These are phyloP conservation scores for Psilocybe cyanescens DNA, from an alignment of 768 basidiomycete species.

Conservation along the genomic window DNA sequence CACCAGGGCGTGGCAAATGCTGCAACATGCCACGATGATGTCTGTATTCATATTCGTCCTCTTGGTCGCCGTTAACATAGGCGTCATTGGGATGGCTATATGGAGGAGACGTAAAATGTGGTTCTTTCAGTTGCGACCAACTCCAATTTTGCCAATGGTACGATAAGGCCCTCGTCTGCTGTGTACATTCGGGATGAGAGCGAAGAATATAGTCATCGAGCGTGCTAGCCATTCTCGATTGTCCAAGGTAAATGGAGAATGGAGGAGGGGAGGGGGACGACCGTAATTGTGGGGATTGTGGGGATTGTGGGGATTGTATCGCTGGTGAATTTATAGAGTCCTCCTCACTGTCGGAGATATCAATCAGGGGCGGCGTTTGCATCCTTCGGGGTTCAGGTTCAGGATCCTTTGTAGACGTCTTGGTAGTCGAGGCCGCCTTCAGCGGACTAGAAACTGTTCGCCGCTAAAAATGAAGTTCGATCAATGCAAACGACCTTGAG, in stretches of 20 bases:
- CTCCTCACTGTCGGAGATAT: constrained; percentile 27
- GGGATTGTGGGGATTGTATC: constrained; percentile 16
- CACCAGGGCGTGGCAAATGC: constrained; percentile 6
- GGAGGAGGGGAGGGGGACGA: constrained; percentile 9
- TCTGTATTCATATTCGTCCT: constrained; percentile 16
- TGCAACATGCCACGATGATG: background rate
- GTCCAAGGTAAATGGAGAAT: constrained; percentile 9
- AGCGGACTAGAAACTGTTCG: constrained; percentile 4
- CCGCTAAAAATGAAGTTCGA: constrained; percentile 6
- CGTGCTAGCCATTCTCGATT: constrained; percentile 13
- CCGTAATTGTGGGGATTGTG: background rate
- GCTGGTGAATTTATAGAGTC: constrained; percentile 23
- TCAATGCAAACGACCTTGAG: constrained; percentile 7
- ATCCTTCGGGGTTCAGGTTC: constrained; percentile 14
- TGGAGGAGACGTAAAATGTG: constrained; percentile 30
- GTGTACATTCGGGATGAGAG: constrained; percentile 32
- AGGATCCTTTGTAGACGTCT: background rate
- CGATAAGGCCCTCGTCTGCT: constrained; percentile 11
- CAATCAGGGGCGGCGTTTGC: constrained; percentile 24
- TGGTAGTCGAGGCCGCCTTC: constrained; percentile 7
- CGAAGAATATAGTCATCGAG: constrained; percentile 36
- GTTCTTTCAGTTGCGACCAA: constrained; percentile 44
- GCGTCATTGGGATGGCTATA: constrained; percentile 13
- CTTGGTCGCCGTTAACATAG: constrained; percentile 18
- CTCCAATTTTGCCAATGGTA: constrained; percentile 44